Percentiles rank a stretch among this genome's conserved stretches.
Evolutionary conservation across 495 filamentous ascomycete species (phyloP).

Genomic region (Aspergillus asperescens): DNA sequence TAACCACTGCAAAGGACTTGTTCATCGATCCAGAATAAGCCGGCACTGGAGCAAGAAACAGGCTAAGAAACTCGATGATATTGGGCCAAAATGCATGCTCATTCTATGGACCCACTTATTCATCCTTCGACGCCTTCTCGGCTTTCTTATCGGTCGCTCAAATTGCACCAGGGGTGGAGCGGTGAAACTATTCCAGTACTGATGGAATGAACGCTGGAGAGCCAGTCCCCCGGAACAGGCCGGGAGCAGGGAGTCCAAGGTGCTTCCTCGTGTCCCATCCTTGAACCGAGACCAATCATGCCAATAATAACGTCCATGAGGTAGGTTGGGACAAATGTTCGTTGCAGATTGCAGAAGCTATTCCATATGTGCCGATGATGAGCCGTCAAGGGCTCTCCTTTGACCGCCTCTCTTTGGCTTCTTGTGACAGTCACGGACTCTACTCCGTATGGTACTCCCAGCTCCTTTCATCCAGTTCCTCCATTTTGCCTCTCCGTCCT

Average conservation of each 20-base stretch:
- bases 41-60: conserved; percentile 13
- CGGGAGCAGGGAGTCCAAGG: conserved; percentile 18
- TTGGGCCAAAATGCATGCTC: conserved; percentile 23
- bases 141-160: conserved; percentile 25
- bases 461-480: conserved; percentile 7
- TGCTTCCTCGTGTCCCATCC: conserved; percentile 10
- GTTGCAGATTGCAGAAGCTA: conserved; percentile 17
- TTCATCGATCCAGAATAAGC: conserved; percentile 18
- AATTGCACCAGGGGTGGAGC: conserved; percentile 18
- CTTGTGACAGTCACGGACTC: conserved; percentile 6
- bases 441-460: conserved; percentile 9
- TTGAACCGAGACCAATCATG: conserved; percentile 14
- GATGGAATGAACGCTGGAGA: conserved; percentile 15
- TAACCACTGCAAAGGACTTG: conserved; percentile 22
- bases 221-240: conserved; percentile 25
- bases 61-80: conserved; percentile 18
- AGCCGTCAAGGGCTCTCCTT: conserved; percentile 12
- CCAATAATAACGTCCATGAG: conserved; percentile 14
- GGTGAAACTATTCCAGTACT: conserved; percentile 22
- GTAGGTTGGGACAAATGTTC: conserved; percentile 10
- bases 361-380: conserved; percentile 13
- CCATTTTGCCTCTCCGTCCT: conserved; percentile 5
- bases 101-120: conserved; percentile 15
- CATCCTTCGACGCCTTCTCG: conserved; percentile 9
- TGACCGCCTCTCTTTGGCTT: conserved; percentile 22